Evolutionary conservation across 2,329 filamentous ascomycete genomes (phyloP).

Genomic region (Lasiodiplodia theobromae): DNA sequence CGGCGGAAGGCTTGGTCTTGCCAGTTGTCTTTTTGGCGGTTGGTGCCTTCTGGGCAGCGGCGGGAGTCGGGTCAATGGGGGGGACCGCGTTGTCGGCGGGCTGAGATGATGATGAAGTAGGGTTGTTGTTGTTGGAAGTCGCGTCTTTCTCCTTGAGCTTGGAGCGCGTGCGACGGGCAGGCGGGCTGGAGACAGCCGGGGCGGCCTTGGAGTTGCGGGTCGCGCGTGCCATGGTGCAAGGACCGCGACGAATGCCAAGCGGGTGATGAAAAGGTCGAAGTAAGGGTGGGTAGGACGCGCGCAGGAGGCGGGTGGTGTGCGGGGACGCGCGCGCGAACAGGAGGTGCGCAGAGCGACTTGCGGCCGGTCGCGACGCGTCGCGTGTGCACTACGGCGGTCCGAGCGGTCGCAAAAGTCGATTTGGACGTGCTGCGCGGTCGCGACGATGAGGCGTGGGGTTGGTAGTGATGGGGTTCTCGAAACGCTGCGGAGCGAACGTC

Average conservation of each 20-base stretch:
- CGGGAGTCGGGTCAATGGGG: background rate
- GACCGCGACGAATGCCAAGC: background rate
- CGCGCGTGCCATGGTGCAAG: slow-evolving; percentile 20
- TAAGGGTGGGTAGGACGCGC: slow-evolving; percentile 19
- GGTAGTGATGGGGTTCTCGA: slow-evolving; percentile 14
- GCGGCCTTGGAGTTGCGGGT: background rate
- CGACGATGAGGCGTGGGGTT: slow-evolving; percentile 10
- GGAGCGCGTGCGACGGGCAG: slow-evolving; percentile 18
- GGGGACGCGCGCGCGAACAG: slow-evolving; percentile 5
- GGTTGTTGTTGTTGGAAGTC: background rate
- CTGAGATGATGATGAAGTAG: background rate
- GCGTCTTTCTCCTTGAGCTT: slow-evolving; percentile 18
- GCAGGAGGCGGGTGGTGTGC: slow-evolving; percentile 15
- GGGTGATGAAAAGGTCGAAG: slow-evolving; percentile 1
- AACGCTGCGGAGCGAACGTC: slow-evolving; percentile 20
- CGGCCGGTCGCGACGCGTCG: slow-evolving; percentile 23
- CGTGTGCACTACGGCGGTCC: slow-evolving; percentile 6
- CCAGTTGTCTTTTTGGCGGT: background rate
- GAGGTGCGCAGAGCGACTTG: slow-evolving; percentile 3
- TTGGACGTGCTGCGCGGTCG: background rate
- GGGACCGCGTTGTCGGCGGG: slow-evolving; percentile 1
- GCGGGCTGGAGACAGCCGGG: slow-evolving; percentile 6
- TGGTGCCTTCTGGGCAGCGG: background rate
- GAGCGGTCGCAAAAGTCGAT: slow-evolving; percentile 11
- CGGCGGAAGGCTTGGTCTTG: slow-evolving; percentile 6